Base-by-base conservation (phyloP, 192 early-diverging fungal species). In the Coemansia sp. region DNA sequence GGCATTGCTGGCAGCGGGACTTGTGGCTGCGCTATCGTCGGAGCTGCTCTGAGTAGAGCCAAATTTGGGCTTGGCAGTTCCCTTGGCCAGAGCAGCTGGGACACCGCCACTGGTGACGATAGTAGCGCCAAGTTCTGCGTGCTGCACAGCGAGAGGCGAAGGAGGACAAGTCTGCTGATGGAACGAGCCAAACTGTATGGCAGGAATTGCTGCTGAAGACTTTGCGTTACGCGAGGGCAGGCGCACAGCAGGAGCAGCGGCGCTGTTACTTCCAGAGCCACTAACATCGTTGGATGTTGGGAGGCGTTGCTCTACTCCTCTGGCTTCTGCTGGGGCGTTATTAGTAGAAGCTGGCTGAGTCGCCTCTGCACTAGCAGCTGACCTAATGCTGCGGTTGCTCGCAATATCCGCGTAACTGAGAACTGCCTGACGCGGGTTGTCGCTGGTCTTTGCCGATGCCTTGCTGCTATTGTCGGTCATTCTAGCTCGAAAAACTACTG, bases 111-210 rank as follows among this genome's bases (percentile, higher is more conserved):
- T 84, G 24, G 77, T 74, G 37, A 65, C 61, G 31, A 54, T 63
- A 15, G 59, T 31, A 5, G 27, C 60, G n/a, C 47, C 32, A 8
- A 38, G 19, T 2, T 19, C 62, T 32, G 70, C 60, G 11, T 42
- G 40, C 40, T 62, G 42, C 29, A 6, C 65, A 6, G 66, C 57
- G 6, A 71, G 68, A 20, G 83, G 83, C 22, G 77, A 66, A 6
- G 62, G 59, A 1, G 77, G 36, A 35, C 71, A 61, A 7, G 65
- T 32, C 38, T 77, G 67, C 62, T 77, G 70, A 71, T 70, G 71
- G 32, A 80, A 61, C 27, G 83, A 77, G 22, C 83, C 83, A 71
- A 84, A 80, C 72, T 80, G 83, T 32, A 84, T 81, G 25, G 73
- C 62, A 14, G 82, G 62, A 9, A 65, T 42, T 15, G 60, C 32